Base-by-base conservation (phyloP, 1,284 basidiomycete species). In the Cryptococcus jaspeensis region DNA sequence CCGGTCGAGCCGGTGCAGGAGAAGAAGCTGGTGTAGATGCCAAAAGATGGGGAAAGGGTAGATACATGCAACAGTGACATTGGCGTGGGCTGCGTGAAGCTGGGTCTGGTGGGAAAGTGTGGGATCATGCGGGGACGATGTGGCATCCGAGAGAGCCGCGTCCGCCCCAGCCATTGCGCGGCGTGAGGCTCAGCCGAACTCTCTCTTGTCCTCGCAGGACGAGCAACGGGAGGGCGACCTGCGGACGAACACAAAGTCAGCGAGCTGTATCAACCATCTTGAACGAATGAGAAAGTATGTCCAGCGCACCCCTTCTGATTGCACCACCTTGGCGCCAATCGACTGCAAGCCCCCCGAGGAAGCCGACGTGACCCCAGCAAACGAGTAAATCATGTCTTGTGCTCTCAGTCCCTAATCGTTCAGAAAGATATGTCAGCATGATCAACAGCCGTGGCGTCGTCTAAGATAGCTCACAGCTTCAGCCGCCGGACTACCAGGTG, bases 121-220 rank as follows among this genome's bases (percentile, higher is more conserved):
- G n/a, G 55, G 36, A 44, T 25, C 55, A 75, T 28, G 62, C 56
- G 16, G 87, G 87, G 3, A 89, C 80, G 52, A 90, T 87, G 72
- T 89, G 87, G 69, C 88, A 90, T n/a, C 91, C 91, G 28, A 94
- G 79, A 70, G 88, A 80, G 13, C 92, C 91, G 55, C 89, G 81
- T 1, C 91, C 91, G 56, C 85, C 85, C 86, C 86, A 87, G 6
- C 81, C 84, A n/a, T 75, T 80, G 53, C 81, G 72, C 3, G 87
- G 86, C 9, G 78, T 83, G 22, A 88, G 78, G 11, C 67, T 78
- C 36, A 88, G 63, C 2, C 73, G 71, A 7, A 81, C 51, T 36
- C 69, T 68, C 50, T 77, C 70, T 12, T 73, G 67, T 13, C 66
- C 69, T 20, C 83, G 79, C 36, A 77, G 63, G 0, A 83, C 75